A percentile compares a stretch with the other conserved stretches of the same genome.
phyloP scores from a whole-genome alignment of 805 yeast species.

The Phaffomyces thermotolerans region DNA sequence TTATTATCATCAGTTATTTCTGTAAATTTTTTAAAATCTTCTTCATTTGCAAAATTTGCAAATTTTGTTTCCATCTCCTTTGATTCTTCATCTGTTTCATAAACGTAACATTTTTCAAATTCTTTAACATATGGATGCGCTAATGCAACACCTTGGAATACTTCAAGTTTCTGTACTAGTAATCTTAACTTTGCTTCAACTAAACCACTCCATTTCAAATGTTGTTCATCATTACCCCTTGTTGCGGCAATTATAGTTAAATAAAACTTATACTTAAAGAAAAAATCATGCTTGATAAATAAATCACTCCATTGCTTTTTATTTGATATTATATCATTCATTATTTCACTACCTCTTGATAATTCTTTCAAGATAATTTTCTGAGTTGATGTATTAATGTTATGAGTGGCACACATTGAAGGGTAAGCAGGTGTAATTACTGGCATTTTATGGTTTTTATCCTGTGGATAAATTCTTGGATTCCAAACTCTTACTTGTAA shows the following conservation, averaged over 20 bases:
- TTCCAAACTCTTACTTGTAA: conserved; percentile 96
- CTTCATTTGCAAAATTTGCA: conserved; percentile 53
- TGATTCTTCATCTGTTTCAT: conserved; percentile 46
- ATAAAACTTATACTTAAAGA: conserved; percentile 78
- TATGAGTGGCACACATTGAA: conserved; percentile 98
- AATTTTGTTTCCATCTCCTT: conserved; percentile 51
- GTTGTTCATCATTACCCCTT: conserved; percentile 68
- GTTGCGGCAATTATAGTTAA: conserved; percentile 77
- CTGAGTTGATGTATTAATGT: conserved; percentile 84
- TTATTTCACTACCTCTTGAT: conserved; percentile 62
- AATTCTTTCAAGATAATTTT: conserved; percentile 75
- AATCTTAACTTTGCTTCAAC: conserved; percentile 83
- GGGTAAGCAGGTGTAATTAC: conserved; percentile 98
- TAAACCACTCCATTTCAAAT: conserved; percentile 85
- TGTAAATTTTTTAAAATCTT: conserved; percentile 27
- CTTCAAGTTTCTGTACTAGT: conserved; percentile 77
- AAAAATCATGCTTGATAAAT: conserved; percentile 74
- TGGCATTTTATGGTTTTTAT: conserved; percentile 90
- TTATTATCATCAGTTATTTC: conserved; percentile 29
- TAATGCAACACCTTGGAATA: conserved; percentile 60
- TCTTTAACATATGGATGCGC: conserved; percentile 91
- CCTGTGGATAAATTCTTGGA: conserved; percentile 84
- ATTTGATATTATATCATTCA: conserved; percentile 60
- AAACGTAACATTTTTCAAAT: conserved; percentile 48
- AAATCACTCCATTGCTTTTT: conserved; percentile 67